These are phyloP conservation scores for Glycine latifolia DNA, from an alignment of 306 rosid genomes.

Conservation along the genomic window DNA sequence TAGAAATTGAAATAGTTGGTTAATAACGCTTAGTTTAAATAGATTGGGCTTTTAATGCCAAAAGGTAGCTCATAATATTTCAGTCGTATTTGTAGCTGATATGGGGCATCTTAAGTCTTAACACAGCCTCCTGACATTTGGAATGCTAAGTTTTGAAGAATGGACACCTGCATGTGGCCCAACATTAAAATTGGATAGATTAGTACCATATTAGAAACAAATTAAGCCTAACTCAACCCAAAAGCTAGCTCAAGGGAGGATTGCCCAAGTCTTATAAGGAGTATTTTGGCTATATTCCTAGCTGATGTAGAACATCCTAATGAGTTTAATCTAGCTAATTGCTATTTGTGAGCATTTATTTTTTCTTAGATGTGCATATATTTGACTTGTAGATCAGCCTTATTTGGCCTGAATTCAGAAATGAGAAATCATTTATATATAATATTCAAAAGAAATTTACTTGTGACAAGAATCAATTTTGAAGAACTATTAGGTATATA, in stretches of 20 bases:
- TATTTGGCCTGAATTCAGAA: slow-evolving; percentile 5
- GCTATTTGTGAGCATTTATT: background rate
- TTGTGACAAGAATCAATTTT: background rate
- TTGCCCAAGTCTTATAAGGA: background rate
- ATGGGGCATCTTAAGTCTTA: background rate
- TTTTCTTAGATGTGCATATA: background rate
- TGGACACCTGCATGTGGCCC: background rate
- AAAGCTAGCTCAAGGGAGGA: background rate
- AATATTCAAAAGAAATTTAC: background rate
- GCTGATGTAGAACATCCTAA: background rate
- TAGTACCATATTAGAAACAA: background rate
- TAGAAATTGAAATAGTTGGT: slow-evolving; percentile 7
- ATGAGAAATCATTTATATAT: background rate
- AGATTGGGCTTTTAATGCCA: background rate
- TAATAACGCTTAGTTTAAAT: background rate
- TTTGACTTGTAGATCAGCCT: background rate
- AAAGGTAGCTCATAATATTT: background rate
- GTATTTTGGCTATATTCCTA: background rate
- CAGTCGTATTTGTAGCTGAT: background rate
- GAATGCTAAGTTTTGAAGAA: background rate
- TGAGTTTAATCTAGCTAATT: background rate
- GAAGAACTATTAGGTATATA: background rate
- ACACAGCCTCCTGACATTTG: background rate
- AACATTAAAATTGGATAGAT: background rate
- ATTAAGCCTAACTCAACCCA: background rate